Evolutionary conservation across 2,329 filamentous ascomycete genomes (phyloP), one percentile per base, ranked within the genome.

Genomic region (Colletotrichum sp.): DNA sequence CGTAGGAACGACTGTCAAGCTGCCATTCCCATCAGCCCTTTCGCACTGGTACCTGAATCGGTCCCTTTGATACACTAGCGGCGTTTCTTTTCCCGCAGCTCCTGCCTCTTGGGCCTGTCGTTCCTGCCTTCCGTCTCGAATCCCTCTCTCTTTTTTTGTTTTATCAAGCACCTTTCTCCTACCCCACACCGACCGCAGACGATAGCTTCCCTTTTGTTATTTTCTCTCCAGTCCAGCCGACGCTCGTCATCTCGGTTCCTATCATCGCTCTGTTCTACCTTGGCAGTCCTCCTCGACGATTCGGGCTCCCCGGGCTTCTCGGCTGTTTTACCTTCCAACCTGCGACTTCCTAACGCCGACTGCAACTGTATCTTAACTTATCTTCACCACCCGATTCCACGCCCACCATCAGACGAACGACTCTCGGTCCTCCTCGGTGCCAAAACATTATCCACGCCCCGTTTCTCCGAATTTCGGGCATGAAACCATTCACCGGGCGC

Each of bases 1-100:
- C 18, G 47, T 31, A 61, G 59, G 34, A 63, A 34, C 57, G 57
- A 47, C 57, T 47, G 33, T 33, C 33, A 62, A 21, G 61, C 55
- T 55, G 24, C 65, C 12, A 69, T 57, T 38, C 29, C 38, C 21
- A 18, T 31, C 29, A 31, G 43, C 15, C 33, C 11, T 29, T 36
- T 36, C 18, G 29, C 55, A 47, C 24, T 16, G 27, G 12, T 55
- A 62, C 55, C 61, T 29, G 31, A 33, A 33, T n/a, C 47, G 51
- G 31, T 66, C 47, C 61, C 51, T 63, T 38, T 71, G 63, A 74
- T 55, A 71, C 71, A 65, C 59, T 74, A 63, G 74, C 64, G 51
- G 34, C 24, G 55, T 47, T 75, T 61, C 38, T 38, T 51, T 38
- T 51, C 38, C 21, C 21, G 27, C 38, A 58, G 31, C 61, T 62